Evolutionary conservation across 495 filamentous ascomycete genomes (phyloP), one percentile per base, ranked within the genome.

Genomic region (Hypomontagnella submonticulosa): DNA sequence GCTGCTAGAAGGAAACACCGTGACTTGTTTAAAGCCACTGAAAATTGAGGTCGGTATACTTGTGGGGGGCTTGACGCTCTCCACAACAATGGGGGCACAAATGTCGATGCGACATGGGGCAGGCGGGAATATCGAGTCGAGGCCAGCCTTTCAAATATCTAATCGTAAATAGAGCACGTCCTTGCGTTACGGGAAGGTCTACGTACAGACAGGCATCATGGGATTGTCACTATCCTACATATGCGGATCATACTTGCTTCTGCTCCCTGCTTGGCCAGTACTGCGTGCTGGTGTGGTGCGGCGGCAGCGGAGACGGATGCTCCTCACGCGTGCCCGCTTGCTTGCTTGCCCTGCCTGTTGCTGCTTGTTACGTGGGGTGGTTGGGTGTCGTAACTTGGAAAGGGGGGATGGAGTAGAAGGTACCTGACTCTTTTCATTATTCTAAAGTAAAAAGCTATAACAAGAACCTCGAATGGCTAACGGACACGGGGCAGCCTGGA

Each of bases 201-300:
- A 65, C 47, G 51, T 13, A 40, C 37, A 55, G 61, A 58, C 55
- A 64, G 66, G 60, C 66, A 57, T 66, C 23, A 56, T 33, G 18
- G 64, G 61, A 71, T 71, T 66, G 65, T 57, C 61, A 67, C 64
- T 61, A 23, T 38, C 50, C 57, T 68, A 75, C 68, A 73, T 75
- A 73, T 75, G 72, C 71, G 68, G 65, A 75, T 73, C 72, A 75
- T 73, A 73, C 72, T 67, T 75, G 73, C 71, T 71, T 73, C 68
- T 73, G 66, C 71, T 75, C 67, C 62, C 57, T 68, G 67, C 63
- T 71, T 69, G 59, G 60, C 47, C 60, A 57, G 53, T 44, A 67
- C 60, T 47, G 42, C 61, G 56, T 70, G 57, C 63, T 63, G 33
- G 20, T 63, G 23, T 48, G 58, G 51, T 66, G 47, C 67, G 38